Evolutionary conservation across 106 monocot species (phyloP), one percentile per base, ranked within the genome.

Genomic region (Allium sativum): DNA sequence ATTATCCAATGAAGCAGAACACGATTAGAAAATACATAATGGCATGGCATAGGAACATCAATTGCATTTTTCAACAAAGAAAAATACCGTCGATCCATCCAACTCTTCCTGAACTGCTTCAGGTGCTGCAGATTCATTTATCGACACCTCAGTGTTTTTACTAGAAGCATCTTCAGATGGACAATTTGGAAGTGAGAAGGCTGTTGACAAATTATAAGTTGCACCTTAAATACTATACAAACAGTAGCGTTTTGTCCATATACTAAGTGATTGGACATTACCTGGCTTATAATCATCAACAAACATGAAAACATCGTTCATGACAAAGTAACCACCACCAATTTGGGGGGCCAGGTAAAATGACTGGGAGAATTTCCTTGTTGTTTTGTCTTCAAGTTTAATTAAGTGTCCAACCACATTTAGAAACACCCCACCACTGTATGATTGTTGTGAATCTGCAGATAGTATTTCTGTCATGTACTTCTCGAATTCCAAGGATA

Each of bases 321-420:
- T 65, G 19, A 90, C 82, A 65, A 85, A 85, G 65, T 72, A 90
- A 69, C 74, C 80, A 53, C 79, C 81, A 58, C 48, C 79, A n/a
- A 74, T 79, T 47, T 85, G 82, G 14, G 82, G 90, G 41, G 90
- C 90, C 48, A 90, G 79, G 51, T 82, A 90, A 68, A 90, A 90
- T 53, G 85, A 68, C 60, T 90, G 85, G 45, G 65, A 62, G 56
- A 90, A 90, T 21, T 68, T 78, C 42, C 68, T 44, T 10, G 44
- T 15, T 17, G 79, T 21, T 16, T 70, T 73, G n/a, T n/a, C n/a
- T 15, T 85, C 85, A 14, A 22, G 13, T 20, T 78, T 78, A 22
- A 45, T 74, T 48, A 80, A 68, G 47, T 61, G 62, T 53, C 83
- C 83, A 40, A 72, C 75, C 2, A 83, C 78, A 14, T 75, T 45